Base-by-base conservation (phyloP, 2,329 filamentous ascomycete genomes). In the Dactylella cylindrospora region DNA sequence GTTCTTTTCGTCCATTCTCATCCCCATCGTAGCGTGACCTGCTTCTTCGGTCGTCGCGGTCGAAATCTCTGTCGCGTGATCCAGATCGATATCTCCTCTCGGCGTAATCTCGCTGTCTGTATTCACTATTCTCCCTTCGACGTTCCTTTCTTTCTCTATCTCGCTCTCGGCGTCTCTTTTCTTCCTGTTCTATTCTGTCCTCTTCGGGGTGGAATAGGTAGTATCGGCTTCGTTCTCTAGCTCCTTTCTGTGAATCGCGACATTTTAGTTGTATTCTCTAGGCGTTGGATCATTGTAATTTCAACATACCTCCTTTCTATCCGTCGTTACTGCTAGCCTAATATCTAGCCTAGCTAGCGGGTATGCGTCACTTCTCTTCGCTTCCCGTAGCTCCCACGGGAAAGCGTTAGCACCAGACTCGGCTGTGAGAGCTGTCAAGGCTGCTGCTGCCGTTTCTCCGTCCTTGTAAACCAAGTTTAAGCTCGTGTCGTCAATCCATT, bases 401-500 rank as follows among this genome's bases (percentile, higher is more conserved):
- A 79, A 77, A 0, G 74, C 70, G 3, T 73, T 74, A 17, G 59
- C 52, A 12, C 66, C 64, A 15, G 50, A 51, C 20, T 61, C 45
- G 13, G 57, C 70, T 10, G 77, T 75, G 40, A 85, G 74, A 3
- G 76, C 74, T 25, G 71, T 69, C 19, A 85, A 74, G 15, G 82
- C 82, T 45, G 76, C 72, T 3, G 76, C 69, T 1, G 82, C 83
- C 9, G 78, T 73, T 36, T 79, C 76, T 9, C 76, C 70, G 28
- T 75, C 77, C 53, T 77, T 76, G 74, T 93, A 97, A 46, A 95
- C 74, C 47, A 96, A 77, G 71, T 97, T 97, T 65, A 67, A 67
- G 0, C 89, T 91, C 5, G 82, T 84, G 73, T 98, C 93, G 72
- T 97, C 88, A 67, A 98, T 89, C 93, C 93, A 98, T 74, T 97